phyloP scores from a whole-genome alignment of 2,329 filamentous ascomycete species.

The Orbilia brochopaga region DNA sequence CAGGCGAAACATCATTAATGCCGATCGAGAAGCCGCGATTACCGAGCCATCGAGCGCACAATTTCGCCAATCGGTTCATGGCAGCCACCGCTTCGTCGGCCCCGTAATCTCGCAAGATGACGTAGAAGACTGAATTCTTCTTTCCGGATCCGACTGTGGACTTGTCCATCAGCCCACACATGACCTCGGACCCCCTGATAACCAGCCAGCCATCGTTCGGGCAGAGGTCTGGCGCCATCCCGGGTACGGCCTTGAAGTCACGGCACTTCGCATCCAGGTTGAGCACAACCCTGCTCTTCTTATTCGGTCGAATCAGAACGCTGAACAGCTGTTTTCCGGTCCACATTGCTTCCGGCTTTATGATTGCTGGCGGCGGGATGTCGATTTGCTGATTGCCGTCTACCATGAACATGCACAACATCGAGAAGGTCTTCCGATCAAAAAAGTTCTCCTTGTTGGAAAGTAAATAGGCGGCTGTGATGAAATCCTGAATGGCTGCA shows the following conservation, averaged over 20 bases:
- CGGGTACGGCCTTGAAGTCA: conserved; percentile 71
- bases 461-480: conserved; percentile 88
- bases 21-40: conserved; percentile 96
- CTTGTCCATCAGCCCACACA: conserved; percentile 98
- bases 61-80: conserved; percentile 91
- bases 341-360: conserved; percentile 87
- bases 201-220: conserved; percentile 89
- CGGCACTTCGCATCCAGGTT: conserved; percentile 93
- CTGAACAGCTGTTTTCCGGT: conserved; percentile 97
- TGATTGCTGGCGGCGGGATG: conserved; percentile 81
- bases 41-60: conserved; percentile 85
- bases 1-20: conserved; percentile 91
- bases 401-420: conserved; percentile 93
- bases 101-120: conserved; percentile 93
- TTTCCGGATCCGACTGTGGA: conserved; percentile 95
- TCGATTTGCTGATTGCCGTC: conserved; percentile 78
- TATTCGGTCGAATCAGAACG: conserved; percentile 87
- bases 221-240: conserved; percentile 72
- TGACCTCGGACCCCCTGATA: conserved; percentile 92
- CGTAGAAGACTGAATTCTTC: conserved; percentile 97
- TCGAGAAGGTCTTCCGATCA: conserved; percentile 83
- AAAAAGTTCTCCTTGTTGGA: conserved; percentile 94
- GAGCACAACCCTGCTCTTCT: conserved; percentile 77
- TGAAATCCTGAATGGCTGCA: conserved; percentile 98
- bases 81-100: conserved; percentile 84